Evolutionary conservation across 345 rosid genomes (phyloP).

Genomic region (Adansonia digitata): DNA sequence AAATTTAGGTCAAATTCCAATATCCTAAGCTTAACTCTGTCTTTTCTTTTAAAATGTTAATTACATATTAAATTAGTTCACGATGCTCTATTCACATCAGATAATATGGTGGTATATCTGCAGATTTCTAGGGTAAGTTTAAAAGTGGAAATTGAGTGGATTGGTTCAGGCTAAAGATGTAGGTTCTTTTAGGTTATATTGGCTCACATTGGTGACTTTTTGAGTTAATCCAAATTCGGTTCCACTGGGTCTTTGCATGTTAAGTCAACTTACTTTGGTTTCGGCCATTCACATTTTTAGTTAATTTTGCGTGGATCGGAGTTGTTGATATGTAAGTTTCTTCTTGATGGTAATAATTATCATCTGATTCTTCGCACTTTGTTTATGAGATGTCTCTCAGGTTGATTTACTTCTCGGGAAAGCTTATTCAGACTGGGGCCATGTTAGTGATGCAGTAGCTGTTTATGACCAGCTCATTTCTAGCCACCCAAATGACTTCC

Average conservation of each 20-base stretch:
- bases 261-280: not conserved
- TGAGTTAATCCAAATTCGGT: not conserved
- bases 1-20: not conserved
- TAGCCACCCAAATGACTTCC: constrained; percentile 74
- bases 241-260: not conserved
- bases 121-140: not conserved
- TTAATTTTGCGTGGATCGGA: not conserved
- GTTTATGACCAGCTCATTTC: constrained; percentile 80
- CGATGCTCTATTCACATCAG: not conserved
- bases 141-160: not conserved
- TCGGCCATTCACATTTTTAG: not conserved
- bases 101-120: not conserved
- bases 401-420: constrained; percentile 89
- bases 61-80: not conserved
- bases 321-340: not conserved
- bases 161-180: not conserved
- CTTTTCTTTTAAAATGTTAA: not conserved
- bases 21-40: not conserved
- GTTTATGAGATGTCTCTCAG: constrained; percentile 30
- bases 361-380: not conserved
- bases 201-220: not conserved
- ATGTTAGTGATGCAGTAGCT: constrained; percentile 79
- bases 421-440: constrained; percentile 95
- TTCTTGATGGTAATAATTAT: not conserved
- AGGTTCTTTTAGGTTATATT: not conserved